These are phyloP conservation scores for Grigorovia humatica DNA, from an alignment of 805 yeast species.

Conservation along the genomic window DNA sequence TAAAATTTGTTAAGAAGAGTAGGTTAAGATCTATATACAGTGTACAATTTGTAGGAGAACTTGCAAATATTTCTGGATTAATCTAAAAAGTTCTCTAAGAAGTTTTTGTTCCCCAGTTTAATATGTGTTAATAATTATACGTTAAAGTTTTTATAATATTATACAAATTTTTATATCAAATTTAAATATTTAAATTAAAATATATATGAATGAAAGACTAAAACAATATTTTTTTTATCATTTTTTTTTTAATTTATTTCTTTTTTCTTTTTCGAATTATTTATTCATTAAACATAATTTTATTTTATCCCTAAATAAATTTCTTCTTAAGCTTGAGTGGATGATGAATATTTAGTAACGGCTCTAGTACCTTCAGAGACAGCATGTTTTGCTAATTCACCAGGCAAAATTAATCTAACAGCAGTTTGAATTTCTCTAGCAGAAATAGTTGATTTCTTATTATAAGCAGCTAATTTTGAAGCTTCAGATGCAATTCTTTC, in stretches of 20 bases:
- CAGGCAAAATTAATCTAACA: conserved; percentile 94
- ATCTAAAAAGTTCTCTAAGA: no score
- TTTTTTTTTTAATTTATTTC: conserved; percentile 1
- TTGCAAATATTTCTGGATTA: no score
- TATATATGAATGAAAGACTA: background rate
- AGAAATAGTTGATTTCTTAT: conserved; percentile 95
- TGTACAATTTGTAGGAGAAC: no score
- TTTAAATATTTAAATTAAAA: no score
- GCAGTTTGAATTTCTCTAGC: conserved; percentile 99
- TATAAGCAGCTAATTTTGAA: conserved; percentile 96
- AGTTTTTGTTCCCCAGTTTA: no score
- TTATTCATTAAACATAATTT: background rate
- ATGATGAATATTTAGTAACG: conserved; percentile 88
- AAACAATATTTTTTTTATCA: background rate
- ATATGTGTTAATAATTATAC: no score
- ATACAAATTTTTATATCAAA: background rate
- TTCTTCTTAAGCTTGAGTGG: conserved; percentile 32
- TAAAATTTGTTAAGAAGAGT: no score
- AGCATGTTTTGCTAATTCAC: conserved; percentile 98
- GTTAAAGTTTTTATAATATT: background rate
- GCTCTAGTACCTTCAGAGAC: conserved; percentile 98
- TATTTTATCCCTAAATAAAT: background rate
- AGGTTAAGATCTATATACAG: no score
- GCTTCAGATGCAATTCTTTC: conserved; percentile 98
- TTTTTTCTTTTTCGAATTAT: conserved; percentile 2